Conservation (phyloP, 116 monocot species). For the Dioscorea cayenensis region DNA sequence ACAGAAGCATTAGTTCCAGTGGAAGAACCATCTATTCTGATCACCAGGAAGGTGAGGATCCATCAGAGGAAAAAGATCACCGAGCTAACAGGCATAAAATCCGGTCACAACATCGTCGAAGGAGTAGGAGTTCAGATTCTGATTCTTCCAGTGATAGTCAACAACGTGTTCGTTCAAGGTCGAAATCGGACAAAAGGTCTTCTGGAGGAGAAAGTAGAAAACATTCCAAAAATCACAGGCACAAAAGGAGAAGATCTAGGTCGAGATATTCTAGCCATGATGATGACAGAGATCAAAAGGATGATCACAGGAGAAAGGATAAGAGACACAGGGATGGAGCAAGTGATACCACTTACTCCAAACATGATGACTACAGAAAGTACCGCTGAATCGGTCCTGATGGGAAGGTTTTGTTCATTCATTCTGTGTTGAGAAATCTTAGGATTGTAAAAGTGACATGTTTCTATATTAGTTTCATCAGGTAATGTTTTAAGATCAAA, state of each 20-base stretch:
- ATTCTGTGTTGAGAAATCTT: neutral
- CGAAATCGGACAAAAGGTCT: conserved; percentile 30
- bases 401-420: neutral
- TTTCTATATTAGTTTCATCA: neutral
- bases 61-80: conserved; percentile 12
- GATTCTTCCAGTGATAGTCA: conserved; percentile 15
- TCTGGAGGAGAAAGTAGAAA: conserved; percentile 31
- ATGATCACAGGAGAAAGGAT: conserved; percentile 14
- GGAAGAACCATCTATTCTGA: neutral
- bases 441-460: neutral
- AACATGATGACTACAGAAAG: neutral
- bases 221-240: conserved; percentile 25
- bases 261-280: conserved; percentile 14
- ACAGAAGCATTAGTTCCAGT: neutral
- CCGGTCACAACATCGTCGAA: conserved; percentile 21
- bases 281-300: conserved; percentile 4
- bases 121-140: conserved; percentile 20
- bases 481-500: neutral
- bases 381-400: neutral
- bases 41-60: conserved; percentile 3
- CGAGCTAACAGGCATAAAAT: conserved; percentile 15
- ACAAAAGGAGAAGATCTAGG: conserved; percentile 24
- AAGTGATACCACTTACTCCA: neutral
- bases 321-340: neutral
- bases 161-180: conserved; percentile 20